phyloP scores from a whole-genome alignment of 2,329 filamentous ascomycete genomes.

The Pseudogymnoascus sp. region DNA sequence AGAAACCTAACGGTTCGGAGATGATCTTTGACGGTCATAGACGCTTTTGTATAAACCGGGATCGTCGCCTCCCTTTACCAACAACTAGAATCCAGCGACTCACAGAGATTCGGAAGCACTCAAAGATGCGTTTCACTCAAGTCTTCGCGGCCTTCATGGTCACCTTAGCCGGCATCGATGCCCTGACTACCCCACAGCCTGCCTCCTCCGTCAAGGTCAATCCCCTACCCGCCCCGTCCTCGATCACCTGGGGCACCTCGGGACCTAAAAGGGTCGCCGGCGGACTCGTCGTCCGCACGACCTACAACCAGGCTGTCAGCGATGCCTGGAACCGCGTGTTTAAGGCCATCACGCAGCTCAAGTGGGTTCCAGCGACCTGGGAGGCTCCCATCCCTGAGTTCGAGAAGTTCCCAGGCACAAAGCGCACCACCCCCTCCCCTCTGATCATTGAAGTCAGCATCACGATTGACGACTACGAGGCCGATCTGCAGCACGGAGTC shows the following conservation, averaged over 20 bases:
- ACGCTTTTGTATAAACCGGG: neutral
- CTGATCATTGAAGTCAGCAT: constrained; percentile 40
- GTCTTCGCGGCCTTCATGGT: constrained; percentile 4
- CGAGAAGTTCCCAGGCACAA: constrained; percentile 43
- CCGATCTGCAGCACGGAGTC: constrained; percentile 49
- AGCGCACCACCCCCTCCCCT: constrained; percentile 29
- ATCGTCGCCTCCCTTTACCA: neutral
- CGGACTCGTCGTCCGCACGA: constrained; percentile 34
- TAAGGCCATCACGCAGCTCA: constrained; percentile 41
- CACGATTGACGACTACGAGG: constrained; percentile 38
- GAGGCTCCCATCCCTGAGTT: constrained; percentile 47
- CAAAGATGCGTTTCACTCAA: constrained; percentile 19
- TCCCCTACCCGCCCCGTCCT: constrained; percentile 47
- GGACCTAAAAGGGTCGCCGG: constrained; percentile 40
- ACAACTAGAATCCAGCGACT: neutral
- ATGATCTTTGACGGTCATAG: neutral
- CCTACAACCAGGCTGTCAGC: constrained; percentile 34
- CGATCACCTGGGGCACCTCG: constrained; percentile 47
- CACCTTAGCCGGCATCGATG: constrained; percentile 30
- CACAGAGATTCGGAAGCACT: neutral
- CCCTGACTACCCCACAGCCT: neutral
- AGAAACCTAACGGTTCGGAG: neutral
- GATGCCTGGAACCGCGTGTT: constrained; percentile 46
- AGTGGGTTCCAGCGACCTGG: constrained; percentile 48
- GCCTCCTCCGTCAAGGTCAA: constrained; percentile 44